Percentiles rank a stretch among this genome's conserved stretches.
phyloP scores from a whole-genome alignment of 2,329 filamentous ascomycete genomes.

The Colletotrichum lindemuthianum region DNA sequence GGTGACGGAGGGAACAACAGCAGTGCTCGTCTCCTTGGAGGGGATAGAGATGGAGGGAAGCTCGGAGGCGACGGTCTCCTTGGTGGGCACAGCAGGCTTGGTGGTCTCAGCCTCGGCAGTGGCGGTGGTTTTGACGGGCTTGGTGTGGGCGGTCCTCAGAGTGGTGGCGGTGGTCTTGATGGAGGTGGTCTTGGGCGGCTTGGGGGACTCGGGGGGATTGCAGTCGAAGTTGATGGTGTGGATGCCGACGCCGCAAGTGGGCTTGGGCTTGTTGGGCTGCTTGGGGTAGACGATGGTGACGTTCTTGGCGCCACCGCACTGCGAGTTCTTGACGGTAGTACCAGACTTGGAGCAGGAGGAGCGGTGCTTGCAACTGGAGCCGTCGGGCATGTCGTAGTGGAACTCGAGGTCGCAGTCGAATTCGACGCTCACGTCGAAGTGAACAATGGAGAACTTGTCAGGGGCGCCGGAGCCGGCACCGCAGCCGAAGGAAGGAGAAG shows the following conservation, averaged over 20 bases:
- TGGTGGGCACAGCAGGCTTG: slow-evolving; percentile 22
- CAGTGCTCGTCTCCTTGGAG: slow-evolving; percentile 32
- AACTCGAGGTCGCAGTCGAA: slow-evolving; percentile 85
- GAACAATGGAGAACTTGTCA: slow-evolving; percentile 77
- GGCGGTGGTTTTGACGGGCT: slow-evolving; percentile 33
- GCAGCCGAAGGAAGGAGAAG: slow-evolving; percentile 68
- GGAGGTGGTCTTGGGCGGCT: slow-evolving; percentile 26
- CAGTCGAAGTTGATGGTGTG: slow-evolving; percentile 83
- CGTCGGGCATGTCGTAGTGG: slow-evolving; percentile 87
- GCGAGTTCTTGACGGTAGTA: slow-evolving; percentile 79
- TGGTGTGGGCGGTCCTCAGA: slow-evolving; percentile 35
- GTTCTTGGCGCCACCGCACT: slow-evolving; percentile 90
- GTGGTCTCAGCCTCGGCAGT: slow-evolving; percentile 37
- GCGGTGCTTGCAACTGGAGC: slow-evolving; percentile 82
- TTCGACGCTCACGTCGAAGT: slow-evolving; percentile 78
- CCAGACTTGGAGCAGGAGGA: slow-evolving; percentile 73
- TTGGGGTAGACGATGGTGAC: slow-evolving; percentile 75
- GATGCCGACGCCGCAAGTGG: slow-evolving; percentile 76
- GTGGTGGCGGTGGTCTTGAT: slow-evolving; percentile 31
- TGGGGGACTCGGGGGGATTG: slow-evolving; percentile 39
- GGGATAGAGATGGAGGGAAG: slow-evolving; percentile 27
- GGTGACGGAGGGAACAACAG: slow-evolving; percentile 25
- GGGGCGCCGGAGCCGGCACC: slow-evolving; percentile 50
- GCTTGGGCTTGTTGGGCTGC: slow-evolving; percentile 65
- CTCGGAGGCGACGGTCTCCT: slow-evolving; percentile 20